Evolutionary conservation across 2,329 filamentous ascomycete species (phyloP), one percentile per base, ranked within the genome.

Genomic region (Biscogniauxia sp.): DNA sequence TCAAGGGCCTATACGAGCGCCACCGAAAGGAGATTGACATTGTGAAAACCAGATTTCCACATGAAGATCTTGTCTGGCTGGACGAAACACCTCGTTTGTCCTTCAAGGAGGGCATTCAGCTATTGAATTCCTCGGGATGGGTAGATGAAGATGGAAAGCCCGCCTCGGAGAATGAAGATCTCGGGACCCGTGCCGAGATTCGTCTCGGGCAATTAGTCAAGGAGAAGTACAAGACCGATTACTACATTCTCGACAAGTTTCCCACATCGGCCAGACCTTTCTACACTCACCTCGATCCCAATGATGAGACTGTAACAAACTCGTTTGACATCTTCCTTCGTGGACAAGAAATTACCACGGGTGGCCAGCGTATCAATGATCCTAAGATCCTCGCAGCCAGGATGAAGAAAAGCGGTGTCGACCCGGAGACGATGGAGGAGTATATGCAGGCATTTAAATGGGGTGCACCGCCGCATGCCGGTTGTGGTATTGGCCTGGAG

Each of bases 301-400:
- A 69, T 2, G 66, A 73, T n/a, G 68, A 71, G 0, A 63, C 62
- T 0, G 51, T 88, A 73, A 97, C 93, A 55, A 96, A 96, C 73
- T 96, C 93, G 0, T 97, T 97, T 69, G 93, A 97, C 73, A 96
- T 97, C 60, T 97, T 97, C 78, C 84, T 97, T 51, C 89, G 93
- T 28, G 93, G 93, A 0, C 93, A 97, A 72, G 93, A 97, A 74
- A 95, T 97, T 60, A 88, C 94, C 53, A 94, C 92, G 0, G 93
- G 93, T 68, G 93, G 93, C 7, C 93, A 97, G 76, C 92, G 93
- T 84, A 96, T 97, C 64, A 91, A 97, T 73, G 88, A 95, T 63
- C 84, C 90, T 0, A 78, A 82, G 4, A 84, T 91, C 72, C 81
- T 97, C n/a, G 84, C 88, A 52, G 83, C 89, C 68, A 91, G 89